Evolutionary conservation across 306 rosid genomes (phyloP).

Genomic region (Vigna radiata): DNA sequence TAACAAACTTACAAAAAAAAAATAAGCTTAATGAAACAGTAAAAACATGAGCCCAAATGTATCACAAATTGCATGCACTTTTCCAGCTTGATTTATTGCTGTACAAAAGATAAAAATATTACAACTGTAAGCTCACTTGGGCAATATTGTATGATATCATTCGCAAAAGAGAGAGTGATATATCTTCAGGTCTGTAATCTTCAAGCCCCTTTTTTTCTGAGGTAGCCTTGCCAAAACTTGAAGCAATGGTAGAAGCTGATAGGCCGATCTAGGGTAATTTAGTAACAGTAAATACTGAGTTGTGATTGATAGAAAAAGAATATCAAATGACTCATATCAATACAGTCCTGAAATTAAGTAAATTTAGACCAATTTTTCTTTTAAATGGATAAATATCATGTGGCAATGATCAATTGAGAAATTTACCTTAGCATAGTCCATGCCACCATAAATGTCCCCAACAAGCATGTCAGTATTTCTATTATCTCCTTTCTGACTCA

Average conservation of each 20-base stretch:
- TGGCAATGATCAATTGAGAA: slow-evolving; percentile 24
- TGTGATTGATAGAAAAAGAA: slow-evolving; percentile 31
- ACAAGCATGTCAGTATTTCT: slow-evolving; percentile 89
- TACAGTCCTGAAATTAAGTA: slow-evolving; percentile 22
- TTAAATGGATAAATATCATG: neutral
- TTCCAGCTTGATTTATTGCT: neutral
- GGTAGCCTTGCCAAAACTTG: slow-evolving; percentile 91
- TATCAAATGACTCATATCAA: slow-evolving; percentile 19
- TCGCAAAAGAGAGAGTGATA: slow-evolving; percentile 82
- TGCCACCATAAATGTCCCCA: slow-evolving; percentile 92
- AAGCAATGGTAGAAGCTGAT: slow-evolving; percentile 86
- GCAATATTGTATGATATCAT: slow-evolving; percentile 95
- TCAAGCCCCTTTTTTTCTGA: slow-evolving; percentile 76
- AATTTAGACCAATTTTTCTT: neutral
- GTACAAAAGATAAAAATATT: slow-evolving; percentile 22
- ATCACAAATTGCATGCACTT: slow-evolving; percentile 14
- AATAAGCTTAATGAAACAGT: slow-evolving; percentile 33
- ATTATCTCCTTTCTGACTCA: slow-evolving; percentile 89
- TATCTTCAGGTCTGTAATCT: slow-evolving; percentile 89
- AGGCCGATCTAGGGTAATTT: slow-evolving; percentile 70
- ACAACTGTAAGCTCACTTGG: slow-evolving; percentile 59
- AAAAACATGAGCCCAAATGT: slow-evolving; percentile 1
- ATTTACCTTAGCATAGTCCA: slow-evolving; percentile 84
- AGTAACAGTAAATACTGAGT: slow-evolving; percentile 29
- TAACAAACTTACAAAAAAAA: neutral